These are phyloP conservation scores for Boletus tomentosulus DNA, from an alignment of 768 basidiomycete genomes.

Conservation along the genomic window DNA sequence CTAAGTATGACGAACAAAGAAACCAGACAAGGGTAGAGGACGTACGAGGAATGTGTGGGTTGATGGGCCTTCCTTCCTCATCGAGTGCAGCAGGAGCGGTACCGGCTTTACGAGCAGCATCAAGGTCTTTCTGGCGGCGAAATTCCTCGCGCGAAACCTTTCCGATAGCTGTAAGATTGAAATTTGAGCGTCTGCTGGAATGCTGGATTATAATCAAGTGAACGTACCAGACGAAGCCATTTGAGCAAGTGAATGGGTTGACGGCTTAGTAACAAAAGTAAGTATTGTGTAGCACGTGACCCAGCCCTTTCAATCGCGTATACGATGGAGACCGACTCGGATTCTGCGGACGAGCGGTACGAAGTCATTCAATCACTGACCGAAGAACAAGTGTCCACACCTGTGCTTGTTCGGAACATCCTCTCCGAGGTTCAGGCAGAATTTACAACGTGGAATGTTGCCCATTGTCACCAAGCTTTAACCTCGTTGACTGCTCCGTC, in stretches of 20 bases:
- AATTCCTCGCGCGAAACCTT: conserved; percentile 95
- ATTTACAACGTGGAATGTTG: conserved; percentile 18
- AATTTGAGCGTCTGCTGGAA: not conserved
- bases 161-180: conserved; percentile 43
- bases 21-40: conserved; percentile 7
- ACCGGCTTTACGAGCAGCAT: conserved; percentile 97
- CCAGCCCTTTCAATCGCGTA: not conserved
- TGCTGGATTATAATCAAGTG: not conserved
- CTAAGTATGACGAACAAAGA: not conserved
- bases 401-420: conserved; percentile 14
- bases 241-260: not conserved
- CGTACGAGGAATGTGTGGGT: conserved; percentile 97
- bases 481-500: conserved; percentile 14
- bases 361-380: conserved; percentile 6
- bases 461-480: conserved; percentile 12
- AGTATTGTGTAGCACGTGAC: not conserved
- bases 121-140: conserved; percentile 92
- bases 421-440: conserved; percentile 24
- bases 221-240: conserved; percentile 29
- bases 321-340: not conserved
- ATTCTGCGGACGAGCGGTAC: conserved; percentile 9
- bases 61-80: conserved; percentile 92
- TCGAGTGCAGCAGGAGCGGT: conserved; percentile 95
- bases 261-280: not conserved
- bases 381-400: not conserved